Evolutionary conservation across 345 rosid species (phyloP), one percentile per base, ranked within the genome.

Genomic region (Brassica carinata): DNA sequence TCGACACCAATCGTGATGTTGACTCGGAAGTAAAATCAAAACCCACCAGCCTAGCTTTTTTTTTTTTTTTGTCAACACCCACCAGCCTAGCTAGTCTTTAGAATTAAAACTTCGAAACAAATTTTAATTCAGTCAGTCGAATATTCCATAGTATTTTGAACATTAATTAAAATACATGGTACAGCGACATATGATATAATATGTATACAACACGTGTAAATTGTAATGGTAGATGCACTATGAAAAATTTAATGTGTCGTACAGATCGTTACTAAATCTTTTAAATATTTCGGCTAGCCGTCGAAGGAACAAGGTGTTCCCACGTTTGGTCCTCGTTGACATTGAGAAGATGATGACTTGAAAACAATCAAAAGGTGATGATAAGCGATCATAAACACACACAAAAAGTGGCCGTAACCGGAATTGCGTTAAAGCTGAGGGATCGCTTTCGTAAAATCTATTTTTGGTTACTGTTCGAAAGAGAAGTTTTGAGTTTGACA

Each of bases 381-480:
- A 62, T 48, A 73, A 67, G 51, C 1, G 2, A 23, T 40, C 3
- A 61, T 43, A 8, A 13, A 23, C 11, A 38, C 14, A 9, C 55
- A 45, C 55, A 45, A 57, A 67, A 69, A 70, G 53, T 69, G 68
- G 80, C 19, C 77, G 83, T 53, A 80, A 80, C 64, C 8, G 19
- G 73, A 64, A 18, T 29, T 55, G 38, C n/a, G 14, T 26, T 30
- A 8, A 15, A 63, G 13, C 34, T 14, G 51, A 64, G 19, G 43
- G 73, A 71, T 79, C 23, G 57, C 64, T 75, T 69, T 75, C 79
- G 26, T 5, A 75, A 69, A 75, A 15, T 11, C 43, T 15, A 14
- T 3, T 36, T 81, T 64, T 55, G 77, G 80, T 69, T 48, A 80
- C 66, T 68, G 18, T 61, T 10, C 83, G 26, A 74, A 23, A 62